These are phyloP conservation scores for Acidomyces sp. DNA, from an alignment of 495 filamentous ascomycete genomes.

Conservation along the genomic window DNA sequence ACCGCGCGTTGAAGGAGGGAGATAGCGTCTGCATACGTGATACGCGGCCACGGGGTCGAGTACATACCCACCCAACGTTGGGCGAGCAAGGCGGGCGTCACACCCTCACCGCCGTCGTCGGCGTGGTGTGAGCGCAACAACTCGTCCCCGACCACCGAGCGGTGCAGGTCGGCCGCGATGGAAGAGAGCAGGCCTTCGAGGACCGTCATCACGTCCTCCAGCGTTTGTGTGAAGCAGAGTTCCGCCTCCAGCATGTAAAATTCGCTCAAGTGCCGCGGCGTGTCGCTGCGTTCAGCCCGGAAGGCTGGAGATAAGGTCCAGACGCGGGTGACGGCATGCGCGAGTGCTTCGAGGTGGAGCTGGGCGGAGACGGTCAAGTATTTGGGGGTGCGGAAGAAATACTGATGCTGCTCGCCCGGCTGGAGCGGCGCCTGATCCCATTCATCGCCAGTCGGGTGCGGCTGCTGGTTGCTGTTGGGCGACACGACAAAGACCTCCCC, in stretches of 20 bases:
- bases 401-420: conserved; percentile 7
- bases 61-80: conserved; percentile 60
- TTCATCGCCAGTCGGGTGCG: too few relatives aligned
- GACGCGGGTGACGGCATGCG: conserved; percentile 75
- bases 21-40: conserved; percentile 76
- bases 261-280: conserved; percentile 84
- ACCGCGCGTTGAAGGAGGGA: conserved; percentile 49
- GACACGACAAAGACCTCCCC: conserved; percentile 83
- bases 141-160: conserved; percentile 49
- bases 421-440: background rate
- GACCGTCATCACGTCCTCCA: conserved; percentile 58
- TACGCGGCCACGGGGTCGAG: conserved; percentile 56
- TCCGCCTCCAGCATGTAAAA: conserved; percentile 99
- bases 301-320: conserved; percentile 94
- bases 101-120: conserved; percentile 24
- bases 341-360: conserved; percentile 84
- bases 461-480: too few relatives aligned
- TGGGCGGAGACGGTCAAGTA: conserved; percentile 94
- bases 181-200: conserved; percentile 64
- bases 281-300: conserved; percentile 88
- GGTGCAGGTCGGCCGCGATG: conserved; percentile 42
- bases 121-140: conserved; percentile 34
- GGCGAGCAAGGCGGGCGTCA: conserved; percentile 33
- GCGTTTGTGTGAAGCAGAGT: conserved; percentile 57
- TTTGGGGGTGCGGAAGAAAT: conserved; percentile 79